A percentile compares a stretch with the other conserved stretches of the same genome.
These are phyloP conservation scores for Microthlaspi erraticum DNA, from an alignment of 345 rosid genomes.

Conservation along the genomic window DNA sequence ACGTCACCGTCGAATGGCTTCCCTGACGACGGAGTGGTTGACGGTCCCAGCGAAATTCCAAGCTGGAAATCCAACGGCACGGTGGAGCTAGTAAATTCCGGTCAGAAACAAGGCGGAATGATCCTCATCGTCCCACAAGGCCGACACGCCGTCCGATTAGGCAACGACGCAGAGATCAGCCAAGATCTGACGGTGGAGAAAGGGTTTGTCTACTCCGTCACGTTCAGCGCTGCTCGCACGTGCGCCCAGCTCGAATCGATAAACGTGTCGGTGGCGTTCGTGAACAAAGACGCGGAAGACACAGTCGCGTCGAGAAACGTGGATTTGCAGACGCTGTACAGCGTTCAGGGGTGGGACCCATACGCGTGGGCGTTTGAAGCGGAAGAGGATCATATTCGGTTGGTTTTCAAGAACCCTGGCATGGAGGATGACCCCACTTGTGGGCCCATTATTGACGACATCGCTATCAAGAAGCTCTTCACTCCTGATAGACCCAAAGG, in stretches of 20 bases:
- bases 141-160: constrained; percentile 78
- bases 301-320: constrained; percentile 65
- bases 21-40: constrained; percentile 59
- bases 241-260: constrained; percentile 95
- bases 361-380: constrained; percentile 94
- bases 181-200: constrained; percentile 88
- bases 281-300: constrained; percentile 30
- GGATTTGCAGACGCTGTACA: constrained; percentile 89
- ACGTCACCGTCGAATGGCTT: constrained; percentile 68
- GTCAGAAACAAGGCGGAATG: constrained; percentile 97
- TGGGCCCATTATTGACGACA: constrained; percentile 92
- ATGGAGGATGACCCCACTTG: constrained; percentile 99
- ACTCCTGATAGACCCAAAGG: constrained; percentile 81
- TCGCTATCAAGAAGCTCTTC: constrained; percentile 88
- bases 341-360: constrained; percentile 98
- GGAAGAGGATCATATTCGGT: constrained; percentile 52
- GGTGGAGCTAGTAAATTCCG: constrained; percentile 82
- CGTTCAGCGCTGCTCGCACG: constrained; percentile 99
- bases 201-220: constrained; percentile 76
- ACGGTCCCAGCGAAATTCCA: constrained; percentile 62
- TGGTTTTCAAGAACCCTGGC: constrained; percentile 84
- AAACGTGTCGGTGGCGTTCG: constrained; percentile 80
- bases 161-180: constrained; percentile 94
- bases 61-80: constrained; percentile 75
- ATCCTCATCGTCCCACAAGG: constrained; percentile 93